Evolutionary conservation across 2,329 filamentous ascomycete genomes (phyloP).

Genomic region (Coniochaeta sp.): DNA sequence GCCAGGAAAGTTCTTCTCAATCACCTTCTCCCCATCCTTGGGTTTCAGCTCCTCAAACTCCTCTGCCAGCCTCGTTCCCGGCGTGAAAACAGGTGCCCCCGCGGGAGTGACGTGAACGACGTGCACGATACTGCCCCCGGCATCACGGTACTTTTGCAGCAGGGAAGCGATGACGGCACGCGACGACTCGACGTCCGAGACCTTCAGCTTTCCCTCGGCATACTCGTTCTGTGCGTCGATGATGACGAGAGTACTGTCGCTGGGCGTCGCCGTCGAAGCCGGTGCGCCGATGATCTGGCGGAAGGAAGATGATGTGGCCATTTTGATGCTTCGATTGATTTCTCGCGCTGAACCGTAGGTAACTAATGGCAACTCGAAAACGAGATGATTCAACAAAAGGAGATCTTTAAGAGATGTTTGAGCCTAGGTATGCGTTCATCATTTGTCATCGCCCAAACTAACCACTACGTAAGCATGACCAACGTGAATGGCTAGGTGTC

Average conservation of each 20-base stretch:
- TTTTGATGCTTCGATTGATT: not conserved
- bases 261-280: conserved; percentile 46
- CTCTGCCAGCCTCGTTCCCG: conserved; percentile 48
- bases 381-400: not conserved
- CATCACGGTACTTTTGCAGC: conserved; percentile 52
- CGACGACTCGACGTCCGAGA: conserved; percentile 43
- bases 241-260: conserved; percentile 56
- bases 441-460: not conserved
- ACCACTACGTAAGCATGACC: too few species aligned
- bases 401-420: too few species aligned
- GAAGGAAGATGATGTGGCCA: conserved; percentile 14
- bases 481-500: too few species aligned
- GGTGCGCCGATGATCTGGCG: conserved; percentile 43
- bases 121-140: conserved; percentile 46
- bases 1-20: conserved; percentile 51
- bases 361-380: too few species aligned
- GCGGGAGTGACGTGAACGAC: conserved; percentile 51
- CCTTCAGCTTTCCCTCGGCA: conserved; percentile 47
- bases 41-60: conserved; percentile 55
- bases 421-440: not conserved
- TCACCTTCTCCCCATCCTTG: conserved; percentile 43
- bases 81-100: conserved; percentile 60
- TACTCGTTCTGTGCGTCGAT: conserved; percentile 69
- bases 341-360: not conserved
- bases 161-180: conserved; percentile 49